Evolutionary conservation across 768 basidiomycete genomes (phyloP), one percentile per base, ranked within the genome.

Genomic region (Tulasnella sp.): DNA sequence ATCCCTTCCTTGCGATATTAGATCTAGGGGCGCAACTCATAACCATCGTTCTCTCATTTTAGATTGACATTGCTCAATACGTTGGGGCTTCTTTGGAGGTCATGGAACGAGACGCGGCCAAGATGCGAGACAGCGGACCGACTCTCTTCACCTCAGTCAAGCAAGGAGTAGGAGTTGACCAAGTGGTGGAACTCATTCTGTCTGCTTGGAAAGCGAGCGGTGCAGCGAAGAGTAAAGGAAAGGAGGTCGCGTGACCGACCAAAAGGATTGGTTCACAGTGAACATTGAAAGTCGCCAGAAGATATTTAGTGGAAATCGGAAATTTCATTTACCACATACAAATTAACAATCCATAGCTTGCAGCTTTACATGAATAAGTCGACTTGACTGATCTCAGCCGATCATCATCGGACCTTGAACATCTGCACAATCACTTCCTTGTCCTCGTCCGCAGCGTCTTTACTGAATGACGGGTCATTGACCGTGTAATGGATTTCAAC

Each of bases 111-210:
- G 97, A 99, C 84, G 90, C 97, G 1, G 96, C 91, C 84, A 86
- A 93, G 80, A 98, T 99, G 97, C 90, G 97, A 38, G 97, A 97
- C 46, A 90, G 92, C 80, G 97, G 97, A 0, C 97, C 97, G 3
- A 99, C 97, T 0, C 83, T 98, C 27, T 99, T 99, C 85, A 89
- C 93, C 0, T 94, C 93, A 82, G 90, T 99, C 78, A 92, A 93
- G 83, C 88, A 94, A 80, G 88, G 87, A 39, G 91, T 89, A 79
- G 95, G 95, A 0, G 91, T 98, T 0, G 90, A 93, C 42, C 94
- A 96, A 81, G 89, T 97, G 10, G 90, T 92, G 21, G 90, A 91
- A 48, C 88, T 98, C 44, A 89, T 98, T 81, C 86, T 96, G 34
- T 92, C 92, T 18, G 95, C 95, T n/a, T 98, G 97, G 97, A 90